phyloP scores from a whole-genome alignment of 2,329 filamentous ascomycete genomes.

The Fonsecaea monophora region DNA sequence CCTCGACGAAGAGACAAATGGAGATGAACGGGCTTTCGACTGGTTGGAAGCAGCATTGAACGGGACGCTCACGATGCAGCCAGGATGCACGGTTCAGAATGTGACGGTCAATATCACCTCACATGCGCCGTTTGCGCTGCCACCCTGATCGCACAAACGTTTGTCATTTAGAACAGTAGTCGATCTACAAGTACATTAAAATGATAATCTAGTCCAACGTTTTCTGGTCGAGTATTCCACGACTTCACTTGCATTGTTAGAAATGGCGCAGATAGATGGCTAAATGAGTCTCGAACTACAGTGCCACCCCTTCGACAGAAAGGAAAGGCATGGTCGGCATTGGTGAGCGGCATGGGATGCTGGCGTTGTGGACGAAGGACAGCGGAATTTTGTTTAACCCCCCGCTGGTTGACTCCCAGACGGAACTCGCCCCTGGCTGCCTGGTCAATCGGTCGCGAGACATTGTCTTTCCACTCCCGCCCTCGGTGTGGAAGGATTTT shows the following conservation, averaged over 20 bases:
- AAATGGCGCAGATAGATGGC: neutral
- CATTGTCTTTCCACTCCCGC: neutral
- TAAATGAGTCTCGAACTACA: neutral
- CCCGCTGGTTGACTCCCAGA: neutral
- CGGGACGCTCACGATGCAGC: conserved; percentile 3
- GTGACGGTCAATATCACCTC: conserved; percentile 3
- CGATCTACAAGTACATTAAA: neutral
- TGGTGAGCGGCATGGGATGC: neutral
- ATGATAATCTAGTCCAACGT: neutral
- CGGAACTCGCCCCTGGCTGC: neutral
- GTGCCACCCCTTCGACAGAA: neutral
- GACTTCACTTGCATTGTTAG: neutral
- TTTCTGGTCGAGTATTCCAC: neutral
- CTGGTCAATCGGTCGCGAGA: neutral
- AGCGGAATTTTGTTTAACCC: neutral
- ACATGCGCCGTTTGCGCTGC: neutral
- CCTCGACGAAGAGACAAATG: conserved; percentile 45
- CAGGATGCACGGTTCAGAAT: conserved; percentile 16
- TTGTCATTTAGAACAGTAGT: neutral
- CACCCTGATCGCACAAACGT: neutral
- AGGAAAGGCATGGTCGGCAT: neutral
- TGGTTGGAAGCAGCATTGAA: conserved; percentile 39
- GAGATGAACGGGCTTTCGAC: conserved; percentile 44
- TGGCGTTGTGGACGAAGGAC: neutral
- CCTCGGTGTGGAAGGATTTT: neutral